Evolutionary conservation across 116 monocot species (phyloP).

Genomic region (Zostera marina): DNA sequence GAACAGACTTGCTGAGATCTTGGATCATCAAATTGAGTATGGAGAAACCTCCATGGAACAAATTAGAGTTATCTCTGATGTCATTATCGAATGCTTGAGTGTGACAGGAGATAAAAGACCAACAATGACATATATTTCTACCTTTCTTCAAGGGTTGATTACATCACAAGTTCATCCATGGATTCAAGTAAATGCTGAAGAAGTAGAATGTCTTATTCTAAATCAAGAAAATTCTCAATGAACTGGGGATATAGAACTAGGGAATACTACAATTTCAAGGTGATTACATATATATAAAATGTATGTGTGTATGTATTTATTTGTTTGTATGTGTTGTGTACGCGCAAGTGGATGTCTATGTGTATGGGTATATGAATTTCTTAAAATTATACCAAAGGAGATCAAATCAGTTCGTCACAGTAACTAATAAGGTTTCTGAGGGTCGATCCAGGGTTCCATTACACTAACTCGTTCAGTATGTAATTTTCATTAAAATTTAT

Average conservation of each 20-base stretch:
- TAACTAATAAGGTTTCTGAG: no score
- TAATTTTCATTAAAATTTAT: no score
- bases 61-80: slow-evolving; percentile 8
- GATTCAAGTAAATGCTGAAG: background rate
- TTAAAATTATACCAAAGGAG: no score
- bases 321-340: no score
- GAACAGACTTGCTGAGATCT: slow-evolving; percentile 7
- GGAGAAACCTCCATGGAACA: slow-evolving; percentile 6
- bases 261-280: background rate
- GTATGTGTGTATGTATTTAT: no score
- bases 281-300: no score
- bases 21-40: slow-evolving; percentile 9
- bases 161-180: slow-evolving; percentile 1
- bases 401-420: no score
- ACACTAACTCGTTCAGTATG: no score
- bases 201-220: background rate
- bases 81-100: slow-evolving; percentile 14
- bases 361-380: no score
- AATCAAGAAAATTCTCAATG: background rate
- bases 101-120: slow-evolving; percentile 15
- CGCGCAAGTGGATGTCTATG: no score
- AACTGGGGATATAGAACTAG: background rate
- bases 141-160: background rate
- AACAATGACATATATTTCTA: slow-evolving; percentile 17
- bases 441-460: no score